A percentile compares a stretch with the other conserved stretches of the same genome.
phyloP scores from a whole-genome alignment of 2,329 filamentous ascomycete genomes.

The Epicoccum sorghinum region DNA sequence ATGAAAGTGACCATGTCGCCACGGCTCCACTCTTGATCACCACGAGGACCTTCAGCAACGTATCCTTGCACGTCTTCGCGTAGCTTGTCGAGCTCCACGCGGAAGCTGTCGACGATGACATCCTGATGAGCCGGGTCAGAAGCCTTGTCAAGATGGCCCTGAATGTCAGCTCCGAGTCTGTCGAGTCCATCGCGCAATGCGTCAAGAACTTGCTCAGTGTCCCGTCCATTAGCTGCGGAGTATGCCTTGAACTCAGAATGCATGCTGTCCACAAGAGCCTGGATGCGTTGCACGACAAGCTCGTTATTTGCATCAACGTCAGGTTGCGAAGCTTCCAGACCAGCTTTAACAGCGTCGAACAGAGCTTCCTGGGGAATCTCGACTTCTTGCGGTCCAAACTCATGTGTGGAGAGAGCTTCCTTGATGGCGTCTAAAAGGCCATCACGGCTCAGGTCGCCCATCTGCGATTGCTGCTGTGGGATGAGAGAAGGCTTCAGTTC shows the following conservation, averaged over 20 bases:
- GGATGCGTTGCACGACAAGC: slow-evolving; percentile 65
- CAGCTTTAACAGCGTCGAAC: slow-evolving; percentile 63
- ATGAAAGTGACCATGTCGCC: slow-evolving; percentile 58
- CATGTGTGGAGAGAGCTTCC: slow-evolving; percentile 61
- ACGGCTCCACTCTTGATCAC: slow-evolving; percentile 49
- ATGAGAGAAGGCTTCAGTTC: slow-evolving; percentile 67
- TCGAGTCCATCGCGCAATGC: slow-evolving; percentile 88
- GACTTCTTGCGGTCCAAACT: slow-evolving; percentile 50
- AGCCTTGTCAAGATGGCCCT: slow-evolving; percentile 77
- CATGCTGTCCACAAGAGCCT: slow-evolving; percentile 65
- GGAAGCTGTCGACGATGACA: slow-evolving; percentile 75
- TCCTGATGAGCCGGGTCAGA: slow-evolving; percentile 74
- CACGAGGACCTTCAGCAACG: slow-evolving; percentile 51
- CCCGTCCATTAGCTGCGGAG: slow-evolving; percentile 75
- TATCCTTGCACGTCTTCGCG: slow-evolving; percentile 65
- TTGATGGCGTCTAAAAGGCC: slow-evolving; percentile 64
- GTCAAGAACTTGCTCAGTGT: slow-evolving; percentile 87
- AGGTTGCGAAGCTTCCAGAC: slow-evolving; percentile 60
- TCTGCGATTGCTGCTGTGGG: slow-evolving; percentile 45
- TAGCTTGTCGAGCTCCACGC: slow-evolving; percentile 68
- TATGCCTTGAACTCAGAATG: slow-evolving; percentile 76
- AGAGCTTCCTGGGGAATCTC: slow-evolving; percentile 59
- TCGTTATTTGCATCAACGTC: slow-evolving; percentile 62
- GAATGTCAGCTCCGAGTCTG: slow-evolving; percentile 78
- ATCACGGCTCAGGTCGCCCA: slow-evolving; percentile 58